These are phyloP conservation scores for Penicillium ucsense DNA, from an alignment of 495 filamentous ascomycete genomes.

Conservation along the genomic window DNA sequence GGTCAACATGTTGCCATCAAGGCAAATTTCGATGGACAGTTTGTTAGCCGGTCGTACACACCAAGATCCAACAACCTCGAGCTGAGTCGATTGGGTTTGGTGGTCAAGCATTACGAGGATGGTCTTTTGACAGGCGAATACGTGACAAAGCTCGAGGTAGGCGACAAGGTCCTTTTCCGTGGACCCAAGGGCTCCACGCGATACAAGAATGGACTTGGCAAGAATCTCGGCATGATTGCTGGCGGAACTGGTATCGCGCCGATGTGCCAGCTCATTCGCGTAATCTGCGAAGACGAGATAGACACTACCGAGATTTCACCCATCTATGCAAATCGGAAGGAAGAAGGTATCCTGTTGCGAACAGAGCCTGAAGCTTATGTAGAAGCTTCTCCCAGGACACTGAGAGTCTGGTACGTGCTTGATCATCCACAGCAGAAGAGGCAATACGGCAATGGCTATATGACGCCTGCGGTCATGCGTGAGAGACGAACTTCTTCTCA, in stretches of 20 bases:
- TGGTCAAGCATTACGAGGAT: slow-evolving; percentile 33
- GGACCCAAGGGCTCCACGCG: slow-evolving; percentile 37
- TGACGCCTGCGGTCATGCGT: slow-evolving; percentile 13
- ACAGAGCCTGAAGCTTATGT: too few relatives aligned
- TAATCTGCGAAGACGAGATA: slow-evolving; percentile 34
- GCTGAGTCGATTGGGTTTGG: slow-evolving; percentile 26
- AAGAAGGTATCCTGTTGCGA: slow-evolving; percentile 28
- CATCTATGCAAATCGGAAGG: slow-evolving; percentile 29
- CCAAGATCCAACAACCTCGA: slow-evolving; percentile 36
- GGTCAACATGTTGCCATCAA: slow-evolving; percentile 31
- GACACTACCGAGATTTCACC: slow-evolving; percentile 37
- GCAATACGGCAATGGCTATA: slow-evolving; percentile 20
- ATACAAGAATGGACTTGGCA: slow-evolving; percentile 20
- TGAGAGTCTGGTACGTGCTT: slow-evolving; percentile 40
- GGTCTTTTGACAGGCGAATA: slow-evolving; percentile 32
- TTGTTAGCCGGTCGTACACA: slow-evolving; percentile 24
- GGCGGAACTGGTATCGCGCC: slow-evolving; percentile 39
- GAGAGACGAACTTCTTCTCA: slow-evolving; percentile 13
- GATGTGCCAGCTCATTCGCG: slow-evolving; percentile 41
- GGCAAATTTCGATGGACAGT: slow-evolving; percentile 25
- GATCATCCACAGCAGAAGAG: slow-evolving; percentile 21
- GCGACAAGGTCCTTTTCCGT: slow-evolving; percentile 32
- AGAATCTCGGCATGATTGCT: slow-evolving; percentile 36
- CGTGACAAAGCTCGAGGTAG: slow-evolving; percentile 25
- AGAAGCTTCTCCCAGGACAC: slow-evolving; percentile 16